phyloP scores from a whole-genome alignment of 768 basidiomycete species.

The Leccinum fibrillosum region DNA sequence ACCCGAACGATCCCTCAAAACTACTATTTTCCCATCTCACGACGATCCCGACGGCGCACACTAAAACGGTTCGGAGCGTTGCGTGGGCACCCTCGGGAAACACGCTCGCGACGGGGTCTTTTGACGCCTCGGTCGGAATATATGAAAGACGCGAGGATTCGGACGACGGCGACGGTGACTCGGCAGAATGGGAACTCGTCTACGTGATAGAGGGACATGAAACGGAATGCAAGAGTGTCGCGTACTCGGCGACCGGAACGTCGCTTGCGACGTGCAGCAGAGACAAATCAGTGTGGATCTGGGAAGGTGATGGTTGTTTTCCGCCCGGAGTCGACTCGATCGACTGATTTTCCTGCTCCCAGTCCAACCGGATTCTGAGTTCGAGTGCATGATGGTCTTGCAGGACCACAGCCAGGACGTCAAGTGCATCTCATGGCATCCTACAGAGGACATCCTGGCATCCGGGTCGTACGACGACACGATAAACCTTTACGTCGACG shows the following conservation, averaged over 20 bases:
- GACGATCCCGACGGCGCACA: slow-evolving; percentile 80
- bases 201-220: slow-evolving; percentile 92
- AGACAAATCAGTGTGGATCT: slow-evolving; percentile 98
- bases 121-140: slow-evolving; percentile 88
- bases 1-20: slow-evolving; percentile 24
- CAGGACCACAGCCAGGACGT: slow-evolving; percentile 99
- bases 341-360: background rate
- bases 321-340: background rate
- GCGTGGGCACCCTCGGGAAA: slow-evolving; percentile 89
- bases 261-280: slow-evolving; percentile 92
- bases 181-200: slow-evolving; percentile 83
- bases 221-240: slow-evolving; percentile 92
- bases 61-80: slow-evolving; percentile 80
- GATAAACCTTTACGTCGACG: slow-evolving; percentile 89
- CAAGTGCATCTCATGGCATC: slow-evolving; percentile 94
- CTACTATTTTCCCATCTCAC: slow-evolving; percentile 46
- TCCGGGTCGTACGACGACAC: slow-evolving; percentile 97
- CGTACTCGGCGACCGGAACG: slow-evolving; percentile 70
- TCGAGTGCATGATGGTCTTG: slow-evolving; percentile 90
- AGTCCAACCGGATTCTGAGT: slow-evolving; percentile 91
- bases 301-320: slow-evolving; percentile 70
- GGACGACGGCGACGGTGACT: slow-evolving; percentile 34
- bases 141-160: slow-evolving; percentile 70
- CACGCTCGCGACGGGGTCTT: slow-evolving; percentile 87
- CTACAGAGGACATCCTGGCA: slow-evolving; percentile 93